Evolutionary conservation across 768 basidiomycete species (phyloP), one percentile per base, ranked within the genome.

Genomic region (Strobilomyces dryophilus): DNA sequence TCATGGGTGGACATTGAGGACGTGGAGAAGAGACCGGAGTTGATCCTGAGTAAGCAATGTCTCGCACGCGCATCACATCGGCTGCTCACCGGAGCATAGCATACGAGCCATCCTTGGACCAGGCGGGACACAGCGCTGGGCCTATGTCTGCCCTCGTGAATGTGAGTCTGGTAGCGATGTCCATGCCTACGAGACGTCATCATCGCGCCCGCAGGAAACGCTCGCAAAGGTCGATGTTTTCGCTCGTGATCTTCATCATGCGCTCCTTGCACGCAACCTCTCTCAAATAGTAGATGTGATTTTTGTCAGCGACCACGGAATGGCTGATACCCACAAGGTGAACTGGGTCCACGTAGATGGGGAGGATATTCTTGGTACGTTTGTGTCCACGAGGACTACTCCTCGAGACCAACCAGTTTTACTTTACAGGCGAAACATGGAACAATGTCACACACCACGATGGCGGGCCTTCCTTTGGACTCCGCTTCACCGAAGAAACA

Each of bases 291-390:
- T 93, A 12, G 91, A 97, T 66, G 76, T 95, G 31, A 79, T 95
- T 21, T 93, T 95, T 60, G 92, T 97, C 57, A 88, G 86, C 56
- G 90, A 92, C 65, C 88, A 92, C 61, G 92, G 91, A n/a, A 94
- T 92, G 89, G 86, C 83, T 1, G 89, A 91, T 65, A 95, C 92
- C n/a, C 83, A 82, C 55, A 78, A 88, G 56, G 83, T 84, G 0
- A 81, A 86, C 45, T 76, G 80, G 45, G 71, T 95, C 32, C 90
- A 86, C 68, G 75, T 97, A 49, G 92, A 97, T 65, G 87, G 24
- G 17, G 58, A 59, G 1, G 62, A 57, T 26, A 51, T 70, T 8
- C 66, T 71, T 11, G 67, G 68, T 68, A 45, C 15, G 59, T 42
- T 40, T 40, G 20, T 18, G 8, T 24, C 36, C 10, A 24, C 24